Evolutionary conservation across 2,329 filamentous ascomycete genomes (phyloP).

Genomic region (Chalaropsis thielavioides): DNA sequence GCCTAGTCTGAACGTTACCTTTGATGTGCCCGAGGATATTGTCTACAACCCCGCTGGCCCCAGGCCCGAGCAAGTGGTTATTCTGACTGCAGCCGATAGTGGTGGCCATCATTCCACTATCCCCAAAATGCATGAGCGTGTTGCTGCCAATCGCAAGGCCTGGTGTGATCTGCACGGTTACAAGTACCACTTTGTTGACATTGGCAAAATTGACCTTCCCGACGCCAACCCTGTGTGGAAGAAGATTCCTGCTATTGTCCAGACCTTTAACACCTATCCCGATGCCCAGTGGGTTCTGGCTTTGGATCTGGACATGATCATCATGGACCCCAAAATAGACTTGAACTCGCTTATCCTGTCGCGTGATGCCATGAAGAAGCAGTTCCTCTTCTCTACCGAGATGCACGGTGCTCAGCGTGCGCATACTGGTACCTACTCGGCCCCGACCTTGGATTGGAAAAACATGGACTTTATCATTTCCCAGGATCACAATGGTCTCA

Average conservation of each 20-base stretch:
- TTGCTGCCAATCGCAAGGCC: conserved; percentile 16
- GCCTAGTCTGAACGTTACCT: conserved; percentile 12
- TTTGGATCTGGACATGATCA: conserved; percentile 17
- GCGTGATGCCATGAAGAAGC: conserved; percentile 15
- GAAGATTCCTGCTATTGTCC: conserved; percentile 17
- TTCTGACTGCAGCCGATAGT: conserved; percentile 16
- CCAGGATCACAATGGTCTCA: conserved; percentile 18
- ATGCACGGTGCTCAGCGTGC: conserved; percentile 8
- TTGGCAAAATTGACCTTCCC: conserved; percentile 16
- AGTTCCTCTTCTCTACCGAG: conserved; percentile 12
- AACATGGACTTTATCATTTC: conserved; percentile 17
- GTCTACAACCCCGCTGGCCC: conserved; percentile 15
- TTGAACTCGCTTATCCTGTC: conserved; percentile 17
- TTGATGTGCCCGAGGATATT: conserved; percentile 15
- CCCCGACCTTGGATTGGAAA: conserved; percentile 15
- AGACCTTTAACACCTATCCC: conserved; percentile 16
- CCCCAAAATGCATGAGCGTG: conserved; percentile 16
- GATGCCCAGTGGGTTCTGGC: conserved; percentile 17
- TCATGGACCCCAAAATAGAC: conserved; percentile 14
- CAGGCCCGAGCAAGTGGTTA: conserved; percentile 13
- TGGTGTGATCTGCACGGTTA: conserved; percentile 17
- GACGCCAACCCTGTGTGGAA: conserved; percentile 16
- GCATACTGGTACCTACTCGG: conserved; percentile 13
- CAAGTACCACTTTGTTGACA: conserved; percentile 18
- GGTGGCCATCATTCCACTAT: conserved; percentile 16